Conservation (phyloP, 2,329 filamentous ascomycete genomes). For the Colletotrichum tropicicola region DNA sequence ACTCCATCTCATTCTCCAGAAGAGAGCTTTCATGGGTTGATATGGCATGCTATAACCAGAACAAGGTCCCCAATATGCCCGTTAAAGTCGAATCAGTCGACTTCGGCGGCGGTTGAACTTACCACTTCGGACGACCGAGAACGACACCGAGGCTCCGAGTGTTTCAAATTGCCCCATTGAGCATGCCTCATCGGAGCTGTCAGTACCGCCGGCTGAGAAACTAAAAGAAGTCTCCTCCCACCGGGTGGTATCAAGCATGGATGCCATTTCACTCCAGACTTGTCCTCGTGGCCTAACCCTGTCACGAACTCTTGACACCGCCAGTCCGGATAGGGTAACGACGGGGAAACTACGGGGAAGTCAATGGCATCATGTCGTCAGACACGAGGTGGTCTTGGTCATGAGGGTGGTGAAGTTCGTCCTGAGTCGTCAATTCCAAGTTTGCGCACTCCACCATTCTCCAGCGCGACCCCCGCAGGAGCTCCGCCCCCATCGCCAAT, state of each 20-base stretch:
- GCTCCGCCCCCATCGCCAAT: not conserved
- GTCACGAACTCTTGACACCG: not conserved
- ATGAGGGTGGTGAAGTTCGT: not conserved
- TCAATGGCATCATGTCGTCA: not conserved
- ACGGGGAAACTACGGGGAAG: conserved; percentile 1
- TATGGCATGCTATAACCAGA: not conserved
- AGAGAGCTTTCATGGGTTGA: not conserved
- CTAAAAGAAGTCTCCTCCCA: not conserved
- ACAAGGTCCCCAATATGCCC: not conserved
- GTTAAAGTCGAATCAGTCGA: not conserved
- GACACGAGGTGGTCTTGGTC: not conserved
- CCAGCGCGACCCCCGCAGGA: not conserved
- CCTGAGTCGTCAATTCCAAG: conserved; percentile 1
- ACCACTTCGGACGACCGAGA: not conserved
- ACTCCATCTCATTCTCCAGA: not conserved
- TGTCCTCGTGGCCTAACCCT: not conserved
- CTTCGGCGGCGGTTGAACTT: not conserved
- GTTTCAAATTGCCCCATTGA: not conserved
- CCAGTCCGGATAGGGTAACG: not conserved
- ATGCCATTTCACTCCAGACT: too few relatives aligned
- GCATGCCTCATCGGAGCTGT: too few relatives aligned
- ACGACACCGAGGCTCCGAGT: not conserved
- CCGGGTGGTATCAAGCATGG: too few relatives aligned
- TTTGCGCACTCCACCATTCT: not conserved
- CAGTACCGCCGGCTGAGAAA: too few relatives aligned